Evolutionary conservation across 2,329 filamentous ascomycete species (phyloP).

Genomic region (Hymenoscyphus fructigenus): DNA sequence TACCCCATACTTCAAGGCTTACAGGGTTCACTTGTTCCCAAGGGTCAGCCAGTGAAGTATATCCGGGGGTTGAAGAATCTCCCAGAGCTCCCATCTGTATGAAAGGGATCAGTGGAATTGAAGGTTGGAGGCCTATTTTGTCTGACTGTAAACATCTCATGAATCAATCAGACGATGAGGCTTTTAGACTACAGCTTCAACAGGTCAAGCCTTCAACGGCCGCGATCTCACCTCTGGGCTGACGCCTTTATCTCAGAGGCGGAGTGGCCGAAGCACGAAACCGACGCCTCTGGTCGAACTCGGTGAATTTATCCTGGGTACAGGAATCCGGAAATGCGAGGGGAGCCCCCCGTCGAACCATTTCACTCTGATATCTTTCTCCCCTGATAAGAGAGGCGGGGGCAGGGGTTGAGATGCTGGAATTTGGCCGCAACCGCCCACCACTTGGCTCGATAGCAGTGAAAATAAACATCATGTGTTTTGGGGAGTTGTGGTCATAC

Average conservation of each 20-base stretch:
- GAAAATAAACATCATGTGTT: no score
- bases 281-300: constrained; percentile 1
- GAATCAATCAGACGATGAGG: neutral
- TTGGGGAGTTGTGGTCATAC: neutral
- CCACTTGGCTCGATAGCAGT: neutral
- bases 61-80: neutral
- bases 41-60: neutral
- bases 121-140: neutral
- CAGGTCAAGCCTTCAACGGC: neutral
- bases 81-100: neutral
- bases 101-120: neutral
- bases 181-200: neutral
- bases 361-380: neutral
- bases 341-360: no score
- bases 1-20: neutral
- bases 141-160: neutral
- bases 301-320: neutral
- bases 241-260: neutral
- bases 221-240: neutral
- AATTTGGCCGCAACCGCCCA: neutral
- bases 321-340: neutral
- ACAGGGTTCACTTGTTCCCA: neutral
- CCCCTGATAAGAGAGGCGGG: constrained; percentile 2
- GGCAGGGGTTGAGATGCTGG: neutral
- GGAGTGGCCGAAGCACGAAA: neutral